Percentiles rank a stretch among this genome's conserved stretches.
Evolutionary conservation across 257 asterid species (phyloP).

Genomic region (Solanum gracilifrons): DNA sequence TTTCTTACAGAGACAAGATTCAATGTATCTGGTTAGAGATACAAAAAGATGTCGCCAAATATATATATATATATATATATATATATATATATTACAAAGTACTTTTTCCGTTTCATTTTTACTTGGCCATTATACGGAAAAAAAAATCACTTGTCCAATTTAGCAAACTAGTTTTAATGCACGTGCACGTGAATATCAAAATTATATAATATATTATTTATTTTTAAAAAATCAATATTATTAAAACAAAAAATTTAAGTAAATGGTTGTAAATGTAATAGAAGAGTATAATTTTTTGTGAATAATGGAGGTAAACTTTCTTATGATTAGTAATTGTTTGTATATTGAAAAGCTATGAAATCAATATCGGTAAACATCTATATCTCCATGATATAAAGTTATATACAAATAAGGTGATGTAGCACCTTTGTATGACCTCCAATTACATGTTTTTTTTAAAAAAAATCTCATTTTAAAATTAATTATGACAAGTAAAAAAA

Average conservation of each 20-base stretch:
- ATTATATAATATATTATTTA: too few relatives aligned
- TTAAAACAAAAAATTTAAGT: too few relatives aligned
- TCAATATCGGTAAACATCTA: background rate
- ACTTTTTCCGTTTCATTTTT: background rate
- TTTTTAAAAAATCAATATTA: background rate
- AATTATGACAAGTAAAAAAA: too few relatives aligned
- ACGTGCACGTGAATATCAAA: background rate
- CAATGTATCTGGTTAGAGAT: background rate
- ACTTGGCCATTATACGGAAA: background rate
- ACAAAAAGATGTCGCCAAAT: background rate
- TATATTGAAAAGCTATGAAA: background rate
- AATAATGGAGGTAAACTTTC: background rate
- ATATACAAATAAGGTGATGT: too few relatives aligned
- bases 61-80: background rate
- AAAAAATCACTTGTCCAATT: background rate
- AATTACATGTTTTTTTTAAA: too few relatives aligned
- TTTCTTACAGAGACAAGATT: background rate
- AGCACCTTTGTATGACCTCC: too few relatives aligned
- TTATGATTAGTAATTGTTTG: background rate
- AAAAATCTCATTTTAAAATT: too few relatives aligned
- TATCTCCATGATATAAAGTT: too few relatives aligned
- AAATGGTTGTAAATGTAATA: too few relatives aligned
- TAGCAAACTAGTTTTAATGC: background rate
- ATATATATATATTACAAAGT: background rate
- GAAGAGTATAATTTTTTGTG: too few relatives aligned